Percentiles rank a stretch among this genome's conserved stretches.
Conservation (phyloP, 805 yeast genomes). For the Saccharomycopsis guyanensis region DNA sequence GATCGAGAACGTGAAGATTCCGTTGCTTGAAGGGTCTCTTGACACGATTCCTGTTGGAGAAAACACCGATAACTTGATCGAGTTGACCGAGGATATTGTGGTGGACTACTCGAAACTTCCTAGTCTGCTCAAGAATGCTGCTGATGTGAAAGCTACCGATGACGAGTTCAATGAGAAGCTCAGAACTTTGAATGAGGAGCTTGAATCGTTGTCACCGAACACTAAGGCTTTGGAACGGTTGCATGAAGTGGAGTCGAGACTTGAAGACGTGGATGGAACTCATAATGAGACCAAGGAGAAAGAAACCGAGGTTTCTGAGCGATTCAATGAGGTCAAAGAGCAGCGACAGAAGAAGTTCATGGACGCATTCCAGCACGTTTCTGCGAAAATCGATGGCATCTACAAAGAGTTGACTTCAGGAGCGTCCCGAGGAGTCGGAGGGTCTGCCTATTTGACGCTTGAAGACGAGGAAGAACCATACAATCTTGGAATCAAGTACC, state of each 20-base stretch:
- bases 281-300: slow-evolving; percentile 51
- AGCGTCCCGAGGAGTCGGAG: slow-evolving; percentile 68
- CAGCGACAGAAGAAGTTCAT: slow-evolving; percentile 58
- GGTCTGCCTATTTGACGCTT: slow-evolving; percentile 82
- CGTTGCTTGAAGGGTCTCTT: slow-evolving; percentile 53
- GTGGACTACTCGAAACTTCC: slow-evolving; percentile 47
- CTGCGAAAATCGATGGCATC: slow-evolving; percentile 60
- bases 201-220: slow-evolving; percentile 59
- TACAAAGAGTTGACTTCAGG: slow-evolving; percentile 77
- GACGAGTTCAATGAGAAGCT: slow-evolving; percentile 34
- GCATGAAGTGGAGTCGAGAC: slow-evolving; percentile 54
- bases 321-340: slow-evolving; percentile 52
- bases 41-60: slow-evolving; percentile 56
- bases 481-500: slow-evolving; percentile 72
- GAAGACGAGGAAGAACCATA: slow-evolving; percentile 92
- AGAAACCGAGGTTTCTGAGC: slow-evolving; percentile 46
- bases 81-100: slow-evolving; percentile 40
- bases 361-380: slow-evolving; percentile 69
- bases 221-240: slow-evolving; percentile 72
- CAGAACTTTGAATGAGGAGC: slow-evolving; percentile 28
- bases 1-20: slow-evolving; percentile 58
- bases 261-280: slow-evolving; percentile 56
- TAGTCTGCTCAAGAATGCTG: slow-evolving; percentile 34
- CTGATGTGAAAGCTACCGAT: slow-evolving; percentile 25
- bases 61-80: slow-evolving; percentile 32